Evolutionary conservation across 2,329 filamentous ascomycete genomes (phyloP).

Genomic region (Samsoniella hepiali): DNA sequence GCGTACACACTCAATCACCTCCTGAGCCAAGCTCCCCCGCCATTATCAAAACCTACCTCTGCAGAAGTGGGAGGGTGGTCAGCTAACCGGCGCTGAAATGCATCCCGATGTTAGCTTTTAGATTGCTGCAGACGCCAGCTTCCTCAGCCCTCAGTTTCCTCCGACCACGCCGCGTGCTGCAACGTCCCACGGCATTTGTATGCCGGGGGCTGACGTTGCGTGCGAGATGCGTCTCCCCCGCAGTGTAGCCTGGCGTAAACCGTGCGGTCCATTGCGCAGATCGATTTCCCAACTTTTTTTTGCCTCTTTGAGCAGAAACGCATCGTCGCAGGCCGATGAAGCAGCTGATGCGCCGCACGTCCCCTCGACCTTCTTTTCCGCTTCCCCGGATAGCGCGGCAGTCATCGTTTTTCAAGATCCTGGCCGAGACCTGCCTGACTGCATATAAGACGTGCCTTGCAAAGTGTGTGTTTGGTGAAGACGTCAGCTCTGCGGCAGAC

Average conservation of each 20-base stretch:
- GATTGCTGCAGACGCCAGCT: neutral
- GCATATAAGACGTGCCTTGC: neutral
- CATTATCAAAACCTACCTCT: too few relatives aligned
- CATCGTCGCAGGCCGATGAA: neutral
- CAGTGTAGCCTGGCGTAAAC: neutral
- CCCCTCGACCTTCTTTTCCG: neutral
- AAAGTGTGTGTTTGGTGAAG: neutral
- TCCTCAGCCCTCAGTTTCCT: neutral
- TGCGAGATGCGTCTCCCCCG: neutral
- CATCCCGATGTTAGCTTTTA: neutral
- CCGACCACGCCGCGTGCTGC: neutral
- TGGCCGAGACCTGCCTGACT: too few relatives aligned
- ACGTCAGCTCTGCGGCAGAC: neutral
- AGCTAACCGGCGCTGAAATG: neutral
- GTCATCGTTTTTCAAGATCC: neutral
- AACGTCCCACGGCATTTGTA: neutral
- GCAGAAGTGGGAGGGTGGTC: neutral
- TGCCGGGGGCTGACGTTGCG: conserved; percentile 6
- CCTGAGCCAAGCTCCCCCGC: too few relatives aligned
- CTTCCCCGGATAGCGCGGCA: neutral
- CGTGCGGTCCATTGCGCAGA: neutral
- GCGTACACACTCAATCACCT: too few relatives aligned
- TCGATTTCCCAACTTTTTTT: neutral
- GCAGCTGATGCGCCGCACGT: neutral
- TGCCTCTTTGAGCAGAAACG: neutral